Evolutionary conservation across 768 basidiomycete species (phyloP).

Genomic region (Tylopilus sp.): DNA sequence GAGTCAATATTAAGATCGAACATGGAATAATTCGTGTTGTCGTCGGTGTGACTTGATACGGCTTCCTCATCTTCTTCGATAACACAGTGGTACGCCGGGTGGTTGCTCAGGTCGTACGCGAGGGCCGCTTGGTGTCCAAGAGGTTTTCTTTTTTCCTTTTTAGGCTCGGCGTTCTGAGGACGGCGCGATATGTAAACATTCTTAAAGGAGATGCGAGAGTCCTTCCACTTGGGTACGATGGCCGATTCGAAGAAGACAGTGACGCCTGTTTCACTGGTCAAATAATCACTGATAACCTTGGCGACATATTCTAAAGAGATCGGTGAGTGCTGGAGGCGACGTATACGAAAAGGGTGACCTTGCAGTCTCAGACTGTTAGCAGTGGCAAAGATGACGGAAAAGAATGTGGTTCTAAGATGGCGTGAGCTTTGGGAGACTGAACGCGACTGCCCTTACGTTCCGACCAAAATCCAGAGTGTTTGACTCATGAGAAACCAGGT

Average conservation of each 20-base stretch:
- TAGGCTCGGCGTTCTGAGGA: conserved; percentile 35
- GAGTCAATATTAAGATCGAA: conserved; percentile 94
- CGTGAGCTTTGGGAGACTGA: not conserved
- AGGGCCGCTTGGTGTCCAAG: conserved; percentile 53
- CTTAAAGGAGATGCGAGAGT: conserved; percentile 93
- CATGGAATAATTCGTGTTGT: conserved; percentile 77
- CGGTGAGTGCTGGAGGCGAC: conserved; percentile 1
- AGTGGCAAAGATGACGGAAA: conserved; percentile 87
- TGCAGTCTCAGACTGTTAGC: conserved; percentile 85
- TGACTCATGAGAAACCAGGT: conserved; percentile 97
- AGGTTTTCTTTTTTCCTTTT: conserved; percentile 17
- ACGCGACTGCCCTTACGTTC: conserved; percentile 40
- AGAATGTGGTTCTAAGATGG: conserved; percentile 77
- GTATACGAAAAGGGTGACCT: conserved; percentile 41
- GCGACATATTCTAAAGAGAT: conserved; percentile 70
- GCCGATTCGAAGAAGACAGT: conserved; percentile 96
- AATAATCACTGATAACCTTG: conserved; percentile 82
- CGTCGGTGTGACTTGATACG: conserved; percentile 34
- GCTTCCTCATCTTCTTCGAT: conserved; percentile 58
- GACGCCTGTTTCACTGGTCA: conserved; percentile 91
- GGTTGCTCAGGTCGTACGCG: conserved; percentile 75
- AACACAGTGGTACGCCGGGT: conserved; percentile 63
- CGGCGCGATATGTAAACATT: conserved; percentile 93
- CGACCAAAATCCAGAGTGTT: conserved; percentile 91
- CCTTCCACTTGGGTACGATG: conserved; percentile 97